A percentile compares a stretch with the other conserved stretches of the same genome.
These are phyloP conservation scores for Haplosporangium sp. DNA, from an alignment of 371 early-diverging fungal genomes.

Conservation along the genomic window DNA sequence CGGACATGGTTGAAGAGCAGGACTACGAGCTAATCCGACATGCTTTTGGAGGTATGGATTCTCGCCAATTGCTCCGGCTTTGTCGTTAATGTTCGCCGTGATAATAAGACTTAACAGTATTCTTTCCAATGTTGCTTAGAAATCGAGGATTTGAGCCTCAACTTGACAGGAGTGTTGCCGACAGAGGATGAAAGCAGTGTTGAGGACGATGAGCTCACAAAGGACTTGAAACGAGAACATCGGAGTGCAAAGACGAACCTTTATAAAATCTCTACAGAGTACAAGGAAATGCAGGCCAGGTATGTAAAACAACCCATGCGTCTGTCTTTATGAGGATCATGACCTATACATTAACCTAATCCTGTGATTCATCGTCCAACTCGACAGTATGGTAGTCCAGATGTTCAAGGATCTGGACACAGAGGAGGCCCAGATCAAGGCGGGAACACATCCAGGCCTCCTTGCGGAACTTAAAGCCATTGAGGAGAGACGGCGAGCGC, in stretches of 20 bases:
- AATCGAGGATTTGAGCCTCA: constrained; percentile 40
- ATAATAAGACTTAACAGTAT: neutral
- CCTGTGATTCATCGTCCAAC: neutral
- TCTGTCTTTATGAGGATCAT: neutral
- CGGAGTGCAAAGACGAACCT: constrained; percentile 24
- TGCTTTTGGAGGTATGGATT: constrained; percentile 41
- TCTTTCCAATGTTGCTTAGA: constrained; percentile 11
- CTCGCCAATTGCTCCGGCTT: neutral
- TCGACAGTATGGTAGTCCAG: constrained; percentile 17
- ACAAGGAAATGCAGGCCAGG: constrained; percentile 33
- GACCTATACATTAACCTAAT: neutral
- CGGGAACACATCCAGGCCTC: constrained; percentile 43
- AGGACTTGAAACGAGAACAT: constrained; percentile 33
- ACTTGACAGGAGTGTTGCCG: constrained; percentile 25
- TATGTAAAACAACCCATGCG: neutral
- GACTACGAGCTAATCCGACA: constrained; percentile 45
- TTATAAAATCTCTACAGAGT: constrained; percentile 21
- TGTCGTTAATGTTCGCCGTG: neutral
- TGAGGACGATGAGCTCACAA: constrained; percentile 45
- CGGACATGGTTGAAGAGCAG: constrained; percentile 36
- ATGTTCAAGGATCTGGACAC: constrained; percentile 26
- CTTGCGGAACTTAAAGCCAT: constrained; percentile 44
- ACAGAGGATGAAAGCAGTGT: constrained; percentile 33
- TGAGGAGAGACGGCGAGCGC: constrained; percentile 34
- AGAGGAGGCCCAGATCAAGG: constrained; percentile 41